These are phyloP conservation scores for Elaeis oleifera DNA, from an alignment of 202 grass and related monocot genomes.

Conservation along the genomic window DNA sequence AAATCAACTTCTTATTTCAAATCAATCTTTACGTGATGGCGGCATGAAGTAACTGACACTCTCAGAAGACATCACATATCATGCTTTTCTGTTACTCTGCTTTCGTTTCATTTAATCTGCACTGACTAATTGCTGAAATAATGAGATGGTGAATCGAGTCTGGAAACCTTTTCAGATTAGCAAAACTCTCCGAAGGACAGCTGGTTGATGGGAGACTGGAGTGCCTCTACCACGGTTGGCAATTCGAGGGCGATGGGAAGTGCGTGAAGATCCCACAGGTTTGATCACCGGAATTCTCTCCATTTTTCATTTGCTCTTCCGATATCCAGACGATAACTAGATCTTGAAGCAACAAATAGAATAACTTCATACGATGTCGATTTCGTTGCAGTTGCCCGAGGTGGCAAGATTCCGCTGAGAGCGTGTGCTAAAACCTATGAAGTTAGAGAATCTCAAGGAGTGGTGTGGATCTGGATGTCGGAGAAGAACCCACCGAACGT, in stretches of 20 bases:
- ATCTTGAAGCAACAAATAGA: too few relatives aligned
- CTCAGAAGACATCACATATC: too few relatives aligned
- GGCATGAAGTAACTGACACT: too few relatives aligned
- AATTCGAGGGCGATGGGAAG: slow-evolving; percentile 87
- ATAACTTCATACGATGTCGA: too few relatives aligned
- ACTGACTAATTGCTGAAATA: too few relatives aligned
- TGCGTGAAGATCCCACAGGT: slow-evolving; percentile 90
- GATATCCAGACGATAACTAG: too few relatives aligned
- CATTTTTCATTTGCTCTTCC: background rate
- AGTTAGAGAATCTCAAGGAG: slow-evolving; percentile 78
- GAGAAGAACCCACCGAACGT: slow-evolving; percentile 37
- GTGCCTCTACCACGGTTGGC: slow-evolving; percentile 96
- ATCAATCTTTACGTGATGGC: too few relatives aligned
- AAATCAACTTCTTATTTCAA: too few relatives aligned
- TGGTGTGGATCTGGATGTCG: slow-evolving; percentile 93
- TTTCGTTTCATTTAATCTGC: too few relatives aligned
- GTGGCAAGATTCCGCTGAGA: slow-evolving; percentile 67
- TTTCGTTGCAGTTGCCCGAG: slow-evolving; percentile 42
- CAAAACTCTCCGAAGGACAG: slow-evolving; percentile 83
- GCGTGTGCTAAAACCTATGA: slow-evolving; percentile 69
- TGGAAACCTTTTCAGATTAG: slow-evolving; percentile 39
- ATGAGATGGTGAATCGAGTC: too few relatives aligned
- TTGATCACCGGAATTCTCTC: background rate
- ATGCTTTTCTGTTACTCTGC: too few relatives aligned
- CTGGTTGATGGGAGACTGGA: slow-evolving; percentile 76